phyloP scores from a whole-genome alignment of 495 filamentous ascomycete genomes.

The Penicillium waksmanii region DNA sequence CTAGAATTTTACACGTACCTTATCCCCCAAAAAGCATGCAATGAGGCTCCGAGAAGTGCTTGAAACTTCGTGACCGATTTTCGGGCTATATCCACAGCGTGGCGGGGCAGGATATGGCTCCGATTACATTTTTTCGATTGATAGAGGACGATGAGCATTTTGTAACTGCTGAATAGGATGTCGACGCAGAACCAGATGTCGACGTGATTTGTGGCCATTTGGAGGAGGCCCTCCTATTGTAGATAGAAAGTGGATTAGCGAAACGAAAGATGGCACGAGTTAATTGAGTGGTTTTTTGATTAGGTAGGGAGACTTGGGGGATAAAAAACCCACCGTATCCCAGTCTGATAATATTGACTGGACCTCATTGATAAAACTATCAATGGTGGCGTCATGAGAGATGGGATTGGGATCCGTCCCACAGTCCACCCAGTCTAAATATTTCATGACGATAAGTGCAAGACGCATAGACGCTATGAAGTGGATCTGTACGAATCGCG shows the following conservation, averaged over 20 bases:
- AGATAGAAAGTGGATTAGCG: neutral
- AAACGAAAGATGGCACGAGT: too few relatives aligned
- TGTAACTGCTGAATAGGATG: constrained; percentile 25
- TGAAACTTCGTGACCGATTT: neutral
- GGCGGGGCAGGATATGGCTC: neutral
- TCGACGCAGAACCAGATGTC: constrained; percentile 28
- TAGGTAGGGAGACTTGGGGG: neutral
- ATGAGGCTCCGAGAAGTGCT: neutral
- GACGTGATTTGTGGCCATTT: constrained; percentile 17
- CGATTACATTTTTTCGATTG: constrained; percentile 21
- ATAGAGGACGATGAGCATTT: constrained; percentile 25
- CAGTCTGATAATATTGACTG: constrained; percentile 21
- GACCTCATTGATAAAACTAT: constrained; percentile 19
- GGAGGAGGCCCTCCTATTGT: constrained; percentile 22
- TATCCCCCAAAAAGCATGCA: neutral
- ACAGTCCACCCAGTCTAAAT: constrained; percentile 16
- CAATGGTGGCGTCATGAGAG: constrained; percentile 14
- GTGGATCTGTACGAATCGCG: constrained; percentile 27
- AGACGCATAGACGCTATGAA: constrained; percentile 31
- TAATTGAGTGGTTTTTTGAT: too few relatives aligned
- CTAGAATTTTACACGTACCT: neutral
- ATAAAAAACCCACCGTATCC: constrained; percentile 16
- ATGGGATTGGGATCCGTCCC: neutral
- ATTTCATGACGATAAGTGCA: constrained; percentile 20
- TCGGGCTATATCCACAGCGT: neutral